A percentile compares a stretch with the other conserved stretches of the same genome.
Evolutionary conservation across 2,329 filamentous ascomycete species (phyloP).

Genomic region (Diaporthe humulicola): DNA sequence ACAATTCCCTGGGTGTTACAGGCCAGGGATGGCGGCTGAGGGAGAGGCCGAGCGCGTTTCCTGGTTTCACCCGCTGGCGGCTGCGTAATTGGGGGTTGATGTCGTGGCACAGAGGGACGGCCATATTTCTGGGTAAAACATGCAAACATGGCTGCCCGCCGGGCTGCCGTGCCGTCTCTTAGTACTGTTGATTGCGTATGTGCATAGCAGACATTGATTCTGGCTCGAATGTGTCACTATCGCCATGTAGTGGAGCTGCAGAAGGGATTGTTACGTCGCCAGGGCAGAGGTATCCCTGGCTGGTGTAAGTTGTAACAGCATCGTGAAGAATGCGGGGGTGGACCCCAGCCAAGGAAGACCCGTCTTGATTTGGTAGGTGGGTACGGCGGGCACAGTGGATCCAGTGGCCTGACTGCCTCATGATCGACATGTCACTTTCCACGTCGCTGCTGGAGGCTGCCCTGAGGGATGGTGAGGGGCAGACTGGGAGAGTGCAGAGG

Average conservation of each 20-base stretch:
- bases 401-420: constrained; percentile 33
- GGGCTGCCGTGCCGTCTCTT: not conserved
- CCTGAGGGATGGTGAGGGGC: not conserved
- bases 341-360: constrained; percentile 5
- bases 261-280: not conserved
- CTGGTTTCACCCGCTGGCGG: constrained; percentile 24
- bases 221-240: not conserved
- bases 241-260: not conserved
- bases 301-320: not conserved
- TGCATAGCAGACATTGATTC: not conserved
- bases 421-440: constrained; percentile 30
- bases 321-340: constrained; percentile 37
- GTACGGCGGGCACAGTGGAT: not conserved
- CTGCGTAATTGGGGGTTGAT: not conserved
- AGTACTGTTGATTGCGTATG: not conserved
- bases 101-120: constrained; percentile 5
- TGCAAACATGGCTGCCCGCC: not conserved
- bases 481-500: constrained; percentile 8
- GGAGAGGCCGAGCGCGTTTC: not conserved
- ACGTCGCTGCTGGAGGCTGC: not conserved
- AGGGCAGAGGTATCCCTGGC: not conserved
- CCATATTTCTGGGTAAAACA: constrained; percentile 17
- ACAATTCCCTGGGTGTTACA: constrained; percentile 7
- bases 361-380: constrained; percentile 22
- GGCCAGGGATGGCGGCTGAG: constrained; percentile 14